phyloP scores from a whole-genome alignment of 306 rosid species.

The Cotoneaster glaucophyllus region DNA sequence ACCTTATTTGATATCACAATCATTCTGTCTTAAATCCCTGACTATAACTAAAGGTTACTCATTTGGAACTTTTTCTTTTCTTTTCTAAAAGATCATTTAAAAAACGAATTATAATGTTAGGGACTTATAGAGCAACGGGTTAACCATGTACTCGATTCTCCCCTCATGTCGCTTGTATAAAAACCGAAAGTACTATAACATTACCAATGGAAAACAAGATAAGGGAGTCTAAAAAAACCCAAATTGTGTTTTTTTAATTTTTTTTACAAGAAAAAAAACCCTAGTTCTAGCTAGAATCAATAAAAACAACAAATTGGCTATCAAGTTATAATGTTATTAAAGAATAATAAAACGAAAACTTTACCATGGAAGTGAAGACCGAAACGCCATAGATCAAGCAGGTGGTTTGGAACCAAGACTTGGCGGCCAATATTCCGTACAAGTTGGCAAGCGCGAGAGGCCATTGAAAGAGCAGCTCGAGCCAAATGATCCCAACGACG shows the following conservation, averaged over 20 bases:
- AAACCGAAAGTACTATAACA: too few relatives aligned
- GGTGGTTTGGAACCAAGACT: conserved; percentile 69
- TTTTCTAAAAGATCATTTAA: too few relatives aligned
- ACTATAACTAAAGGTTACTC: background rate
- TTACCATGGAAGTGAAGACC: conserved; percentile 57
- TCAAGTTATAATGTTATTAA: background rate
- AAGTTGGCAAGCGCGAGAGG: conserved; percentile 56
- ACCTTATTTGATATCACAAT: background rate
- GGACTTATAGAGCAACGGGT: too few relatives aligned
- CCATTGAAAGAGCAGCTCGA: conserved; percentile 77
- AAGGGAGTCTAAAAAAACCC: background rate
- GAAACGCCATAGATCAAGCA: conserved; percentile 83
- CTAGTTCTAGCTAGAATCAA: background rate
- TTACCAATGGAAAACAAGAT: background rate
- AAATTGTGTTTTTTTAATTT: too few relatives aligned
- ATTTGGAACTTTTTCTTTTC: too few relatives aligned
- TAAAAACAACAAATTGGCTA: background rate
- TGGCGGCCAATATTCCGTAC: conserved; percentile 44
- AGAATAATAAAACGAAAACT: conserved; percentile 1
- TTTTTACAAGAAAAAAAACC: background rate
- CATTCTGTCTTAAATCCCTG: background rate
- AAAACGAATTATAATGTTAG: too few relatives aligned
- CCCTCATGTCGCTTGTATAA: too few relatives aligned
- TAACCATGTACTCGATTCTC: too few relatives aligned
- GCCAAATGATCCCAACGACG: conserved; percentile 64